A percentile compares a stretch with the other conserved stretches of the same genome.
Conservation (phyloP, 2,329 filamentous ascomycete genomes). For the Colletotrichum nymphaeae region DNA sequence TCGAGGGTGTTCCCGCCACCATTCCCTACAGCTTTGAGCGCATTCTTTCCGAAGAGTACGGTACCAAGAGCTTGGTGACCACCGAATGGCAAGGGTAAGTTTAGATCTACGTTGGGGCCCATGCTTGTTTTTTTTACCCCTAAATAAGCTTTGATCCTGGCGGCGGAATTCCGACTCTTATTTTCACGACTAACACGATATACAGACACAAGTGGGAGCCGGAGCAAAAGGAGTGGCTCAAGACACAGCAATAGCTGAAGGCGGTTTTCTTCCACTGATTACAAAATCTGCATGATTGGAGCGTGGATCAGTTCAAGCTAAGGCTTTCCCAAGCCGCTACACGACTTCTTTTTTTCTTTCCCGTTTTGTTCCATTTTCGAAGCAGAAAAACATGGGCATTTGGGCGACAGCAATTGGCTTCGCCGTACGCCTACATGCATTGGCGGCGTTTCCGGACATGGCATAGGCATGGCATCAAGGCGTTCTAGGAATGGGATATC, state of each 20-base stretch:
- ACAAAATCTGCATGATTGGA: background rate
- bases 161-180: background rate
- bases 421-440: slow-evolving; percentile 25
- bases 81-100: slow-evolving; percentile 73
- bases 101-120: background rate
- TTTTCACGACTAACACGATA: slow-evolving; percentile 24
- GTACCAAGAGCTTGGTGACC: slow-evolving; percentile 66
- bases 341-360: background rate
- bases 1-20: slow-evolving; percentile 77
- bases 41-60: slow-evolving; percentile 75
- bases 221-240: slow-evolving; percentile 70
- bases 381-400: background rate
- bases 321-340: background rate
- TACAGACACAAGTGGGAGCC: slow-evolving; percentile 71
- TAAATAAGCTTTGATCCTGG: background rate
- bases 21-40: slow-evolving; percentile 78
- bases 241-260: slow-evolving; percentile 35
- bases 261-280: background rate
- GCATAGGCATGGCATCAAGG: slow-evolving; percentile 24
- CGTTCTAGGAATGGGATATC: slow-evolving; percentile 14
- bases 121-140: slow-evolving; percentile 5
- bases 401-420: slow-evolving; percentile 14
- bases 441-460: slow-evolving; percentile 22
- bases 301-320: background rate
- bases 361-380: background rate